Evolutionary conservation across 306 rosid genomes (phyloP), one percentile per base, ranked within the genome.

Genomic region (Castanopsis chinensis): DNA sequence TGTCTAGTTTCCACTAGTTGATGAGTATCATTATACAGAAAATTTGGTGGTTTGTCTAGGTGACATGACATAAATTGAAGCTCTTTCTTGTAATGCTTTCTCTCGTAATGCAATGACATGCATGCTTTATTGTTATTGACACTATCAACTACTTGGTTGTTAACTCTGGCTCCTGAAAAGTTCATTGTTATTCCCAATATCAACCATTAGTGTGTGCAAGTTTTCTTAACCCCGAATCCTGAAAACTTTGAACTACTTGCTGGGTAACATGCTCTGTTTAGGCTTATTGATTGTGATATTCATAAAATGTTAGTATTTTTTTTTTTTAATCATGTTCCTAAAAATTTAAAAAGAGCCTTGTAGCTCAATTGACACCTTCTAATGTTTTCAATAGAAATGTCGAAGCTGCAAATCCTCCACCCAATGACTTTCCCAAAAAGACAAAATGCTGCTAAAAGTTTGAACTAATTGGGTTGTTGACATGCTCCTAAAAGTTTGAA

Each of bases 221-320:
- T 30, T 27, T 79, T 73, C 74, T 79, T 14, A 55, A 55, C 27
- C 65, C 54, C 51, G 32, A 19, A 65, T 69, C 5, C 58, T 56
- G 52, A 78, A 28, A 8, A 49, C 25, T 21, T 56, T 30, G 65
- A 45, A 12, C 55, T 69, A 45, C 71, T 15, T 69, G 28, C 27
- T 25, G 23, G 6, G 7, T 15, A 7, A 23, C 15, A 12, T 73
- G 41, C 15, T 25, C 33, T 27, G 41, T 51, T 21, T 32, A 23
- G 74, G 56, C 45, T 41, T 41, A 41, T 41, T 41, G 45, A 41
- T 41, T 41, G 45, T 41, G 45, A 41, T 0, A 8, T 41, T 41
- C 8, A 41, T 41, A 41, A 41, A 41, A 41, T 41, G 45, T 41
- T 8, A 41, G 45, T 41, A 7, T 41, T 41, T 41, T 33, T 33